Conservation (phyloP, 345 rosid genomes). For the Streptanthus diversifolius region DNA sequence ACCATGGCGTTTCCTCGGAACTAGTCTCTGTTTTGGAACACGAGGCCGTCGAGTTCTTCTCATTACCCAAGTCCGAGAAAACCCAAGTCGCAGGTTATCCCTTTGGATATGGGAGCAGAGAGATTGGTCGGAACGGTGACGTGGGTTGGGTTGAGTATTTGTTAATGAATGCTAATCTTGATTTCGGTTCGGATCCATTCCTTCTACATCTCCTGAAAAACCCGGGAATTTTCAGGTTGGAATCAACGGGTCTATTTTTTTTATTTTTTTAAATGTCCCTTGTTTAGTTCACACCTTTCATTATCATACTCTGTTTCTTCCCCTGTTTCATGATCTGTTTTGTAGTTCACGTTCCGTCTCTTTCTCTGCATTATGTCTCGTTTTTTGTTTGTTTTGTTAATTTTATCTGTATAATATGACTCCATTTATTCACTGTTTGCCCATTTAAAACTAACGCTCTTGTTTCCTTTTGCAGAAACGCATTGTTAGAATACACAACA, state of each 20-base stretch:
- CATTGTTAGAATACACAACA: conserved; percentile 52
- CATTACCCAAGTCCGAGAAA: conserved; percentile 60
- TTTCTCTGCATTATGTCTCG: background rate
- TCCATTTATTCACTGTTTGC: background rate
- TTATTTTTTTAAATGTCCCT: background rate
- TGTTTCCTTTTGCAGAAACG: conserved; percentile 40
- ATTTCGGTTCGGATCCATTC: conserved; percentile 12
- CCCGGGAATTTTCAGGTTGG: conserved; percentile 52
- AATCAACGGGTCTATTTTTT: background rate
- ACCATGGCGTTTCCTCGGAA: conserved; percentile 68
- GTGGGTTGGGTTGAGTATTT: conserved; percentile 79
- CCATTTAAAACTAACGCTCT: background rate
- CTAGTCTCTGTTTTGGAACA: conserved; percentile 45
- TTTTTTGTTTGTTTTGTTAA: background rate
- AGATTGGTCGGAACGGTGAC: conserved; percentile 71
- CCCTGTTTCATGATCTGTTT: background rate
- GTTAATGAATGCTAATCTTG: conserved; percentile 49
- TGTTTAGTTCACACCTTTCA: background rate
- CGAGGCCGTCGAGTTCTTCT: conserved; percentile 57
- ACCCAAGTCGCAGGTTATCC: conserved; percentile 54
- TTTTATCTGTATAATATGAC: background rate
- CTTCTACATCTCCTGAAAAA: conserved; percentile 33
- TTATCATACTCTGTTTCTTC: background rate
- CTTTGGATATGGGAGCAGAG: conserved; percentile 66
- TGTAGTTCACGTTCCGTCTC: background rate